These are phyloP conservation scores for Xylaria bambusicola DNA, from an alignment of 495 filamentous ascomycete genomes.

Conservation along the genomic window DNA sequence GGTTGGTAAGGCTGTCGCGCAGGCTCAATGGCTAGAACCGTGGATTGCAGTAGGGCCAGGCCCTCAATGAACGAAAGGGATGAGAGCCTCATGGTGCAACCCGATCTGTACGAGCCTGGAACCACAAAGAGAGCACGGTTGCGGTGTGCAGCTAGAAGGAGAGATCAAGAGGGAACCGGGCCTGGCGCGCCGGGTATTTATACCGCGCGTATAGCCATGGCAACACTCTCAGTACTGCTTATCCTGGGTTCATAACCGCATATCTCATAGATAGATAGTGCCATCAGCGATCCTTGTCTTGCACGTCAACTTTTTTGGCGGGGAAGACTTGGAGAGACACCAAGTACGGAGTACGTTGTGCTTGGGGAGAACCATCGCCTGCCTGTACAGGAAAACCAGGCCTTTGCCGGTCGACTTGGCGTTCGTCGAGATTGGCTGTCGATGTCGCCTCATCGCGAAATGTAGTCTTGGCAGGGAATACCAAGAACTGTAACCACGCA, in stretches of 20 bases:
- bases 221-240: not conserved
- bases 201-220: no score
- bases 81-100: conserved; percentile 22
- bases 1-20: conserved; percentile 42
- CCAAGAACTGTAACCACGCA: not conserved
- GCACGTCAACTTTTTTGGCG: conserved; percentile 3
- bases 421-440: conserved; percentile 8
- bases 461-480: conserved; percentile 11
- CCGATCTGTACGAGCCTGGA: not conserved
- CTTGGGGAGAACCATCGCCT: conserved; percentile 6
- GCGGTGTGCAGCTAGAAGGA: not conserved
- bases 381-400: conserved; percentile 9
- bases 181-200: not conserved
- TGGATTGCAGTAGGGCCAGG: conserved; percentile 19
- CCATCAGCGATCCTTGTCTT: not conserved
- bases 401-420: conserved; percentile 17
- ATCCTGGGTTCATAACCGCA: not conserved
- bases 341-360: no score
- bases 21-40: conserved; percentile 37
- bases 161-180: not conserved
- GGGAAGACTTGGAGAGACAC: conserved; percentile 3
- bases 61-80: conserved; percentile 14
- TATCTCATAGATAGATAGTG: not conserved
- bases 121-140: not conserved
- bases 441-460: not conserved